These are phyloP conservation scores for Trichophyton rubrum DNA, from an alignment of 2,329 filamentous ascomycete genomes.

Conservation along the genomic window DNA sequence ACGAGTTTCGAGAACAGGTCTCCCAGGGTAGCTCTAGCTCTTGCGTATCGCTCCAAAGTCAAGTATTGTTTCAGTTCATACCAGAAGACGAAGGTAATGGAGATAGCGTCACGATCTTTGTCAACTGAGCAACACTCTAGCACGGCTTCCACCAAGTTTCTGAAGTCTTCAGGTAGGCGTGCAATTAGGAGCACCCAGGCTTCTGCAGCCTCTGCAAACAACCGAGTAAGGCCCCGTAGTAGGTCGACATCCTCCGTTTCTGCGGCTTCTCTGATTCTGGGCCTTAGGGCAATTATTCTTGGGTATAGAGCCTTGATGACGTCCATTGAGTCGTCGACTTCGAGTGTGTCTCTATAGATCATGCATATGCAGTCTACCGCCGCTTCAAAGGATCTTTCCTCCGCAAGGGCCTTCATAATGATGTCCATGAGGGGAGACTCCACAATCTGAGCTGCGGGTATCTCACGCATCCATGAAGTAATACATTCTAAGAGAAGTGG, in stretches of 20 bases:
- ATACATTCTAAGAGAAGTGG: constrained; percentile 89
- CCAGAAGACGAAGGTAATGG: constrained; percentile 94
- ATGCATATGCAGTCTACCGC: constrained; percentile 87
- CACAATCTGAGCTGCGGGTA: constrained; percentile 70
- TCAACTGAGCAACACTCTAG: constrained; percentile 86
- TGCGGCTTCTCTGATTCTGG: constrained; percentile 62
- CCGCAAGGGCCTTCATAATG: constrained; percentile 59
- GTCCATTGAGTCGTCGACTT: constrained; percentile 79
- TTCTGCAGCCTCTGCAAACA: constrained; percentile 87
- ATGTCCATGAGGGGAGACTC: constrained; percentile 73
- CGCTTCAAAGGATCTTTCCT: constrained; percentile 68
- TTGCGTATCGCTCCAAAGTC: constrained; percentile 76
- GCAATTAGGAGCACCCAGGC: constrained; percentile 90
- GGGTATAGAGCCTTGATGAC: constrained; percentile 76
- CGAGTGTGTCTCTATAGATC: constrained; percentile 80
- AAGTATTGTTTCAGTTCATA: constrained; percentile 96
- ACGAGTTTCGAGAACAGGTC: constrained; percentile 82
- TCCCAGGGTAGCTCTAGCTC: constrained; percentile 61
- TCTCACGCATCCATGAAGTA: constrained; percentile 90
- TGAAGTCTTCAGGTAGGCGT: constrained; percentile 67
- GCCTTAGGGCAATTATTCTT: constrained; percentile 59
- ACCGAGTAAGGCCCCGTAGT: constrained; percentile 76
- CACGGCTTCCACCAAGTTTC: constrained; percentile 73
- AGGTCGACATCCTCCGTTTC: constrained; percentile 72
- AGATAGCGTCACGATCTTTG: constrained; percentile 79